Conservation (phyloP, 306 rosid species). For the Canavalia gladiata region DNA sequence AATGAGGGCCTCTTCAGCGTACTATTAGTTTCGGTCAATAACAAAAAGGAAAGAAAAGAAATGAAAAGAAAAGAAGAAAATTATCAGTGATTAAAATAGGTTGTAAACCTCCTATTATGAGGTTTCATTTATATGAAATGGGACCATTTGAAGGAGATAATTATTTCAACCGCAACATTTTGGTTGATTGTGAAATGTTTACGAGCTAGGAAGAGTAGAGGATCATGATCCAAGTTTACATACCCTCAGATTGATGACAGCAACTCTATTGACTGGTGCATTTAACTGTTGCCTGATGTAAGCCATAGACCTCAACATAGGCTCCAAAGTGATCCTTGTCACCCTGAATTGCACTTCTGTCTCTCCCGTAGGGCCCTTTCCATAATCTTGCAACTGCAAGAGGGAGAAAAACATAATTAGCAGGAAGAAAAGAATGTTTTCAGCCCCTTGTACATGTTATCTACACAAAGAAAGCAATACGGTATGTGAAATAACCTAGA, state of each 20-base stretch:
- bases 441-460: constrained; percentile 30
- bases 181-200: constrained; percentile 29
- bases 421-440: constrained; percentile 44
- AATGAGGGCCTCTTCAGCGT: neutral
- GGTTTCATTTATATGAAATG: constrained; percentile 16
- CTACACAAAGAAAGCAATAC: constrained; percentile 34
- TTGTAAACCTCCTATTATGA: constrained; percentile 17
- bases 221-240: constrained; percentile 18
- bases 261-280: constrained; percentile 75
- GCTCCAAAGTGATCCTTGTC: constrained; percentile 76
- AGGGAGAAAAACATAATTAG: constrained; percentile 41
- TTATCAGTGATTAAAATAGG: constrained; percentile 8
- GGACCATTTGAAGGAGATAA: constrained; percentile 27
- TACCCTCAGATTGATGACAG: constrained; percentile 83
- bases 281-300: constrained; percentile 76
- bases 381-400: constrained; percentile 77
- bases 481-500: constrained; percentile 30
- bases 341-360: constrained; percentile 76
- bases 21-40: neutral
- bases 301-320: constrained; percentile 85
- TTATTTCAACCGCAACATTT: neutral
- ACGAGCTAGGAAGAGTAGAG: constrained; percentile 22
- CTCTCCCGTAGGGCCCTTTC: constrained; percentile 69
- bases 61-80: neutral
- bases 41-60: neutral